phyloP scores from a whole-genome alignment of 176 grass and related monocot species.

The Carex pumila region DNA sequence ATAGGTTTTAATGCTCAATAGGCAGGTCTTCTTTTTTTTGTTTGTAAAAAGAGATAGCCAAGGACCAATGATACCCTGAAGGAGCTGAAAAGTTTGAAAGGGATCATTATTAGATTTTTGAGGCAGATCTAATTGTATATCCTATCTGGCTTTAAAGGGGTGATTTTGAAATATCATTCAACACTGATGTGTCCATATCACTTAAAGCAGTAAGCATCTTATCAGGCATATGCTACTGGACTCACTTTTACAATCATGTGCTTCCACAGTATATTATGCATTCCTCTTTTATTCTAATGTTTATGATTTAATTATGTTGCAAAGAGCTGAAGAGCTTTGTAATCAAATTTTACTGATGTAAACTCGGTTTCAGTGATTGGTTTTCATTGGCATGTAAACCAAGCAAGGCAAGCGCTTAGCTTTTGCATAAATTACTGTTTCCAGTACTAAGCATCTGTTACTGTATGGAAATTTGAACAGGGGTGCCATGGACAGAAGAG shows the following conservation, averaged over 20 bases:
- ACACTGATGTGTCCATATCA: background rate
- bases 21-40: background rate
- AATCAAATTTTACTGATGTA: background rate
- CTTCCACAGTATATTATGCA: background rate
- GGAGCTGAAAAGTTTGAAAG: background rate
- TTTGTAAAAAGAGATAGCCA: background rate
- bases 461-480: slow-evolving; percentile 22
- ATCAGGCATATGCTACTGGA: background rate
- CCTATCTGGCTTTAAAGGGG: background rate
- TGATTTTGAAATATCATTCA: background rate
- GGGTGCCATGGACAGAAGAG: slow-evolving; percentile 98
- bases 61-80: background rate
- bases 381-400: background rate
- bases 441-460: slow-evolving; percentile 1
- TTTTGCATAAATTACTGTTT: background rate
- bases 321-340: too few relatives aligned
- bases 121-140: background rate
- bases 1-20: background rate
- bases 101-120: background rate
- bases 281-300: background rate
- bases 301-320: background rate
- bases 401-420: background rate
- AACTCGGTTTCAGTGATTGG: background rate
- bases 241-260: background rate
- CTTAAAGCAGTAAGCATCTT: background rate